Conservation (phyloP, 495 filamentous ascomycete species). For the Aspergillus heteromorphus region DNA sequence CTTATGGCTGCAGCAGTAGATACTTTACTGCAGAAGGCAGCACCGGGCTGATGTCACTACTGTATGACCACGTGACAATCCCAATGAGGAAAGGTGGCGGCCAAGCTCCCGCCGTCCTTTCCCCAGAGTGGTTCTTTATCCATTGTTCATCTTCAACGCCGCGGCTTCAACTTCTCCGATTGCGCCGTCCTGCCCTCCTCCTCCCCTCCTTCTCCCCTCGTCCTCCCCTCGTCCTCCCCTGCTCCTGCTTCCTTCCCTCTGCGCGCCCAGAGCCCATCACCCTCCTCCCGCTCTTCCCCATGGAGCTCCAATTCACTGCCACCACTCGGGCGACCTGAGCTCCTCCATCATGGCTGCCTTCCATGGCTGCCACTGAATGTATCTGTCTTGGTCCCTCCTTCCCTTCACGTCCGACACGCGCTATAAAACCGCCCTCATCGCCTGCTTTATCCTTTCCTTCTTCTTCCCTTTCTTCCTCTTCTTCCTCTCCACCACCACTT, state of each 20-base stretch:
- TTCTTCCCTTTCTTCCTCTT: conserved; percentile 4
- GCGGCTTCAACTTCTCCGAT: not conserved
- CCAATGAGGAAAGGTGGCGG: not conserved
- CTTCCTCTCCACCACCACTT: not conserved
- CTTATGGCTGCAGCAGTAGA: no score
- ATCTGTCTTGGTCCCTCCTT: conserved; percentile 9
- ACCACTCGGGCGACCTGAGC: conserved; percentile 7
- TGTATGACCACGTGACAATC: not conserved
- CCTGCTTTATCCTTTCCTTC: conserved; percentile 1
- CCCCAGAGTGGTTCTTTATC: not conserved
- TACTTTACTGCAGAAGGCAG: no score
- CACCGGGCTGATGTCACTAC: no score
- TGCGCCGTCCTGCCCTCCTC: not conserved
- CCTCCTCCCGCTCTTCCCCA: conserved; percentile 3
- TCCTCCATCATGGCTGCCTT: conserved; percentile 4
- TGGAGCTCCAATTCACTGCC: conserved; percentile 8
- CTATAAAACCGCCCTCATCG: no score
- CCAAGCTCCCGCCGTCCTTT: not conserved
- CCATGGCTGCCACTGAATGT: conserved; percentile 13
- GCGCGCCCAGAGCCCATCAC: no score
- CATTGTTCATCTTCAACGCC: not conserved
- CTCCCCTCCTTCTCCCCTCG: not conserved
- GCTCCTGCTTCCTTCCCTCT: no score
- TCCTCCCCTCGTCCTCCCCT: not conserved
- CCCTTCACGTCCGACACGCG: conserved; percentile 3